Evolutionary conservation across 164 flowering plant species (phyloP).

Genomic region (Piper betle): DNA sequence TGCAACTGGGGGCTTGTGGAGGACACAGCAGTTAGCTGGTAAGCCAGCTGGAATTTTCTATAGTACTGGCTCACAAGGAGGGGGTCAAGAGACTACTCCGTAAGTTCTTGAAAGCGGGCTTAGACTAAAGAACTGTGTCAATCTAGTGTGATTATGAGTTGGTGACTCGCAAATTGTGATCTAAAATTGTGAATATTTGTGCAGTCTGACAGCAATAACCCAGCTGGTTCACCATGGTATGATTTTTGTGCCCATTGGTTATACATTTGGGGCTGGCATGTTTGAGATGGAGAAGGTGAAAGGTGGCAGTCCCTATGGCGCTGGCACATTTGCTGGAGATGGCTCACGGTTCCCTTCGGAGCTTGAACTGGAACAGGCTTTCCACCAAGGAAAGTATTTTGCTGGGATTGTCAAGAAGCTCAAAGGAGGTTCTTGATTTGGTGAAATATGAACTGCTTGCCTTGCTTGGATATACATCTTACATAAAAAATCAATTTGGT

Average conservation of each 20-base stretch:
- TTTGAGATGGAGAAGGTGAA: slow-evolving; percentile 79
- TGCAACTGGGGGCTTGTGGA: slow-evolving; percentile 84
- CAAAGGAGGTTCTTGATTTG: slow-evolving; percentile 41
- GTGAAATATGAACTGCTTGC: slow-evolving; percentile 1
- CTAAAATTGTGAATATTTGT: not conserved
- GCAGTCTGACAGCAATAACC: slow-evolving; percentile 80
- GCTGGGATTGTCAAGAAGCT: slow-evolving; percentile 72
- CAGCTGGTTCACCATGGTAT: slow-evolving; percentile 89
- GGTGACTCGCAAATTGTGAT: not conserved
- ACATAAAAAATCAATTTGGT: not conserved
- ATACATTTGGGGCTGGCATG: slow-evolving; percentile 95
- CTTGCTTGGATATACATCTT: slow-evolving; percentile 12
- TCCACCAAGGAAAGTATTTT: slow-evolving; percentile 75
- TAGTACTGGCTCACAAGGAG: slow-evolving; percentile 89
- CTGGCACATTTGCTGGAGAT: slow-evolving; percentile 86
- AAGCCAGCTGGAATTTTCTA: slow-evolving; percentile 85
- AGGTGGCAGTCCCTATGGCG: slow-evolving; percentile 91
- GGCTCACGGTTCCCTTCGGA: slow-evolving; percentile 73
- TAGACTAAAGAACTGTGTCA: no score
- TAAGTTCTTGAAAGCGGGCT: slow-evolving; percentile 17
- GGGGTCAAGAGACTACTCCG: slow-evolving; percentile 90
- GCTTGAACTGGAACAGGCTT: slow-evolving; percentile 67
- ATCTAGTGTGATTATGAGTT: not conserved
- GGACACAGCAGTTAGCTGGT: slow-evolving; percentile 71
- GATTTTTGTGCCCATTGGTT: slow-evolving; percentile 82